Evolutionary conservation across 192 early-diverging fungal species (phyloP).

Genomic region (Entophlyctis luteolus): DNA sequence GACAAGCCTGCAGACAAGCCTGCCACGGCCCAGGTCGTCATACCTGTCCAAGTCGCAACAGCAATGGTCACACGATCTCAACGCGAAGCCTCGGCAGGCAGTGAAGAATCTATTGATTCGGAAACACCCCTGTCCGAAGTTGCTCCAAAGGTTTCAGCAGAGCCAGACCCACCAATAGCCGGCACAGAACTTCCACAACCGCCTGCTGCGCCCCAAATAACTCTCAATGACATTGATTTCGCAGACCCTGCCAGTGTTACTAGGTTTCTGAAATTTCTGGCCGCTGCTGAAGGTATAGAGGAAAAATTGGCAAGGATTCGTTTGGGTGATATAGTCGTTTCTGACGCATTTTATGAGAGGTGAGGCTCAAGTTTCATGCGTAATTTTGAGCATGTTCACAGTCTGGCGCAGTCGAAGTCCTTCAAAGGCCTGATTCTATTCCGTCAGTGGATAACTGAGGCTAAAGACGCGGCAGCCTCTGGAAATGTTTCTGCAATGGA

Average conservation of each 20-base stretch:
- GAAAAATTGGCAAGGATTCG: background rate
- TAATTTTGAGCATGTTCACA: background rate
- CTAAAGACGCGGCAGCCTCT: background rate
- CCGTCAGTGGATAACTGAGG: slow-evolving; percentile 3
- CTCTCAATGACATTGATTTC: slow-evolving; percentile 14
- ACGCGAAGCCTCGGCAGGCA: background rate
- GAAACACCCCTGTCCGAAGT: too few species aligned
- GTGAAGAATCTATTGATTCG: background rate
- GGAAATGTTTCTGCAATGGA: background rate
- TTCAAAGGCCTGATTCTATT: slow-evolving; percentile 17
- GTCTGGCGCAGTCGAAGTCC: background rate
- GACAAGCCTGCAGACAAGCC: background rate
- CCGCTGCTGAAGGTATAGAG: background rate
- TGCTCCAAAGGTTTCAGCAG: too few species aligned
- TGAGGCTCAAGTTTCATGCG: background rate
- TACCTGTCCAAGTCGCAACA: background rate
- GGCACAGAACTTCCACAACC: background rate
- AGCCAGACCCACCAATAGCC: background rate
- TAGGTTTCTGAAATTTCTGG: slow-evolving; percentile 7
- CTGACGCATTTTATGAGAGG: slow-evolving; percentile 16
- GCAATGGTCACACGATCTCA: background rate
- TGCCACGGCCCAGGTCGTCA: background rate
- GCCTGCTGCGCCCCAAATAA: background rate
- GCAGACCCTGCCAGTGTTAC: background rate
- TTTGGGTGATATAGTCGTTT: background rate